These are phyloP conservation scores for Brasenia schreberi DNA, from an alignment of 164 flowering plant species.

Conservation along the genomic window DNA sequence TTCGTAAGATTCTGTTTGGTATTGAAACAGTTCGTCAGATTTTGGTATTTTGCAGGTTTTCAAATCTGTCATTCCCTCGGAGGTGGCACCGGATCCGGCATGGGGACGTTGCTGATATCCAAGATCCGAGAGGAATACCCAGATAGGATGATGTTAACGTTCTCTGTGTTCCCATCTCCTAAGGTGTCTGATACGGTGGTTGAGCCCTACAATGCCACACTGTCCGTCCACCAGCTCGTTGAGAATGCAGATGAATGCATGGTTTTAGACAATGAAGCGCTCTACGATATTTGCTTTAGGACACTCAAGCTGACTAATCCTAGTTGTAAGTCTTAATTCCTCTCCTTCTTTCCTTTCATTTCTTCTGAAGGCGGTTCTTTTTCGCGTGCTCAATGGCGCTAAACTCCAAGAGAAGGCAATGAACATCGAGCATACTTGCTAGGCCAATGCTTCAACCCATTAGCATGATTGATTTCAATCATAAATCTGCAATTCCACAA, in stretches of 20 bases:
- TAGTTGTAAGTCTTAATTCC: slow-evolving; percentile 6
- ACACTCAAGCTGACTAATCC: slow-evolving; percentile 15
- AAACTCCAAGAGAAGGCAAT: too few species aligned
- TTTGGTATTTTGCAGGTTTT: slow-evolving; percentile 1
- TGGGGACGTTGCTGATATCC: slow-evolving; percentile 10
- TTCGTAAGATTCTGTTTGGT: not conserved
- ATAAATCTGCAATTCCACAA: too few species aligned
- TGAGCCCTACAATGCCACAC: slow-evolving; percentile 13
- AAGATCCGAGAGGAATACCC: slow-evolving; percentile 14
- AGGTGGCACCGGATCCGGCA: slow-evolving; percentile 12
- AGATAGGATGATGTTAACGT: slow-evolving; percentile 12
- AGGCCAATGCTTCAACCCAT: not conserved
- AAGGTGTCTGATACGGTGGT: slow-evolving; percentile 13
- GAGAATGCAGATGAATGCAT: slow-evolving; percentile 13
- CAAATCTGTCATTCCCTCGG: slow-evolving; percentile 12
- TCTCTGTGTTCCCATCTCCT: slow-evolving; percentile 12
- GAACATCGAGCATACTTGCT: not conserved
- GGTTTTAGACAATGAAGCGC: slow-evolving; percentile 13
- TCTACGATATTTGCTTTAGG: slow-evolving; percentile 11
- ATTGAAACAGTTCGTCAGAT: not conserved
- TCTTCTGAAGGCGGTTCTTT: not conserved
- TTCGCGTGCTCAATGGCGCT: too few species aligned
- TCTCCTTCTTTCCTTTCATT: not conserved
- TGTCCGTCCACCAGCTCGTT: slow-evolving; percentile 9
- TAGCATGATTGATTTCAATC: too few species aligned